Percentiles rank a stretch among this genome's conserved stretches.
phyloP scores from a whole-genome alignment of 495 filamentous ascomycete species.

The Podospora pseudocomata region DNA sequence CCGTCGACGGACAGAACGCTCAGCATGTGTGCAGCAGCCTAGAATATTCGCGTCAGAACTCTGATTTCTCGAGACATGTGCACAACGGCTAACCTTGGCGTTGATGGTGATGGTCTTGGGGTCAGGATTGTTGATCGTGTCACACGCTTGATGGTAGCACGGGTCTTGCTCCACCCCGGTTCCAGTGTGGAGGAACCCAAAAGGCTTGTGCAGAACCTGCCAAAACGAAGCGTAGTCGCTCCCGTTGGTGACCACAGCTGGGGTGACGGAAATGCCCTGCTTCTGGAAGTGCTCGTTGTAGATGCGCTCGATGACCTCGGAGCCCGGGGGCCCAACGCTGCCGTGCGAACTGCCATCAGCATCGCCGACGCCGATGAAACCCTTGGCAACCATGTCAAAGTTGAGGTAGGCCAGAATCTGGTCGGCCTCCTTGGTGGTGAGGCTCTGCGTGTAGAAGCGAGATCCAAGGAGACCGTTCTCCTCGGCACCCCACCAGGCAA shows the following conservation, averaged over 20 bases:
- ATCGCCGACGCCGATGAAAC: conserved; percentile 43
- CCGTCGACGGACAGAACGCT: conserved; percentile 37
- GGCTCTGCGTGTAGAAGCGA: conserved; percentile 34
- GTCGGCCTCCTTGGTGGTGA: conserved; percentile 33
- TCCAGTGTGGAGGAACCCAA: conserved; percentile 43
- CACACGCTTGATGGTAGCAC: conserved; percentile 46
- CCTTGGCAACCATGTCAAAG: conserved; percentile 43
- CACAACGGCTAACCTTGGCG: conserved; percentile 28
- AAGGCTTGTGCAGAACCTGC: conserved; percentile 45
- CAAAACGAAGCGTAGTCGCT: conserved; percentile 46
- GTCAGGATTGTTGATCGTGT: conserved; percentile 40
- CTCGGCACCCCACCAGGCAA: conserved; percentile 48
- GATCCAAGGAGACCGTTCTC: conserved; percentile 44
- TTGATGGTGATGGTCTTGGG: conserved; percentile 39
- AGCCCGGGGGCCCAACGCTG: conserved; percentile 33
- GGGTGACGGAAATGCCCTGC: conserved; percentile 32
- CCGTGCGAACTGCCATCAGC: conserved; percentile 37
- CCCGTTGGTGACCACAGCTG: conserved; percentile 37
- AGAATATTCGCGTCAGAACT: neutral
- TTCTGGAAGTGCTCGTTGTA: conserved; percentile 33
- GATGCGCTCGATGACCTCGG: conserved; percentile 38
- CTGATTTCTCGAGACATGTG: neutral
- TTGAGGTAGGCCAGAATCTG: conserved; percentile 45
- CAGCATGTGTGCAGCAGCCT: conserved; percentile 42
- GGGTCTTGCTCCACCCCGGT: conserved; percentile 40